Evolutionary conservation across 2,329 filamentous ascomycete species (phyloP).

Genomic region (Trichoderma sp.): DNA sequence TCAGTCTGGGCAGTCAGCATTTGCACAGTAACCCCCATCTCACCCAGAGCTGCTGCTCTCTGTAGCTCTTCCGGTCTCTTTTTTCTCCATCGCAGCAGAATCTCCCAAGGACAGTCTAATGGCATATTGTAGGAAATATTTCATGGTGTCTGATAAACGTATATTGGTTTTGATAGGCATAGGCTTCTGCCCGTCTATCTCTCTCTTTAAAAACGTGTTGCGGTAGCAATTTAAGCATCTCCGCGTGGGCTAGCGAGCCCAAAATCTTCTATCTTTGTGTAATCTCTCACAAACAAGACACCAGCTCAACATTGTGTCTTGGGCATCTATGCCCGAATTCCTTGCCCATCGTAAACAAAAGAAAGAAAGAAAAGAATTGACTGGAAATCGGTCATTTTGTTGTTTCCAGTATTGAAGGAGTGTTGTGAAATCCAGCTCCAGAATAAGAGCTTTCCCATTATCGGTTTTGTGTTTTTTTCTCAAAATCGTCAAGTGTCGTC

Average conservation of each 20-base stretch:
- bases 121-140: neutral
- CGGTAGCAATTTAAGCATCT: slow-evolving; percentile 20
- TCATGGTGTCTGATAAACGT: slow-evolving; percentile 21
- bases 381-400: neutral
- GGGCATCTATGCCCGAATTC: neutral
- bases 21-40: neutral
- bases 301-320: neutral
- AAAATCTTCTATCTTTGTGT: slow-evolving; percentile 23
- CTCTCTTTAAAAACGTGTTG: slow-evolving; percentile 22
- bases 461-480: slow-evolving; percentile 13
- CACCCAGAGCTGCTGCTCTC: too few relatives aligned
- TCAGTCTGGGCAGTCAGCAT: neutral
- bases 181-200: neutral
- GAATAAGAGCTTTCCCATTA: slow-evolving; percentile 25
- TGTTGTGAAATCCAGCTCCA: slow-evolving; percentile 14
- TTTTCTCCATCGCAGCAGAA: neutral
- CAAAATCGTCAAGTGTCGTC: slow-evolving; percentile 24
- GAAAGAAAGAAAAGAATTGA: neutral
- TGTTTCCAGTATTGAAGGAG: slow-evolving; percentile 9
- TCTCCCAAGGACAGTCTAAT: neutral
- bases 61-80: neutral
- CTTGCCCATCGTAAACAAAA: slow-evolving; percentile 12
- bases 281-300: slow-evolving; percentile 20
- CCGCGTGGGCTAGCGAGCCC: slow-evolving; percentile 22
- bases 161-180: slow-evolving; percentile 21